Percentiles rank a stretch among this genome's conserved stretches.
Conservation (phyloP, 306 rosid genomes). For the Prunus fruticosa region DNA sequence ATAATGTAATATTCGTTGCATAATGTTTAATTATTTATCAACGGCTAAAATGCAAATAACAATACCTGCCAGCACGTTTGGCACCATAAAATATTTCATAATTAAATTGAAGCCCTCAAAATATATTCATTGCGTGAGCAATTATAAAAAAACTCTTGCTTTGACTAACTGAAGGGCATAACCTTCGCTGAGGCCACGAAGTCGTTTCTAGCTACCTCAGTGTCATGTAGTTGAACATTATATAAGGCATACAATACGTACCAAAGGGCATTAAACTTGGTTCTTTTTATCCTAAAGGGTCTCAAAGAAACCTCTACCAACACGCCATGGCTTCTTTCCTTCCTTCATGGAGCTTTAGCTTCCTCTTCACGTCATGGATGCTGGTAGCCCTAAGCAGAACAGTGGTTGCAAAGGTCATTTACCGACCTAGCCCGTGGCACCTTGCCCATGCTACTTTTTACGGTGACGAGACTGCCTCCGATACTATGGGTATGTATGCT, state of each 20-base stretch:
- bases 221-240: neutral
- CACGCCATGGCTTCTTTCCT: constrained; percentile 48
- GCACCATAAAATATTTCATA: neutral
- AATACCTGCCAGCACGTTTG: constrained; percentile 36
- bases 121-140: neutral
- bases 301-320: neutral
- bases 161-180: constrained; percentile 22
- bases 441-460: constrained; percentile 83
- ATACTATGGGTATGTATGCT: constrained; percentile 63
- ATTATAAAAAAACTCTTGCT: neutral
- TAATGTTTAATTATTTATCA: neutral
- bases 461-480: constrained; percentile 85
- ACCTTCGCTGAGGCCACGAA: constrained; percentile 64
- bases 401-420: constrained; percentile 18
- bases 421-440: constrained; percentile 65
- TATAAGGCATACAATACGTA: constrained; percentile 31
- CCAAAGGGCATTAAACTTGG: constrained; percentile 27
- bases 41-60: neutral
- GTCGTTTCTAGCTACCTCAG: constrained; percentile 7
- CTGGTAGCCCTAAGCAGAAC: constrained; percentile 29
- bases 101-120: neutral
- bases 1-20: neutral
- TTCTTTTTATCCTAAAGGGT: neutral
- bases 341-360: constrained; percentile 26
- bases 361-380: constrained; percentile 28